Base-by-base conservation (phyloP, 305 asterid species). In the Solanum hybrid region DNA sequence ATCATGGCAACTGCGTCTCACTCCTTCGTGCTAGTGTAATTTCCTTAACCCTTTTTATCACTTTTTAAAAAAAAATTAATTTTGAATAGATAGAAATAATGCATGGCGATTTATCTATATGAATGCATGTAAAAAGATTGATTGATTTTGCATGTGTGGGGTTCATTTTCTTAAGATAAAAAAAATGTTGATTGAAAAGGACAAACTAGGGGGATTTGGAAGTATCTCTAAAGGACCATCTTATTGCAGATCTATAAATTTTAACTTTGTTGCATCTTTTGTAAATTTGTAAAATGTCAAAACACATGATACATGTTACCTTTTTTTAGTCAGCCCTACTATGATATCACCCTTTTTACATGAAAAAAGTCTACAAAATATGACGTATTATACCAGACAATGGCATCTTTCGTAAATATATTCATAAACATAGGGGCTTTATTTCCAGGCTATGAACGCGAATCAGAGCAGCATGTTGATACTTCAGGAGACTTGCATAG, bases 401-500 rank as follows among this genome's bases (percentile, higher is more conserved):
- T 85, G 88, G 88, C 88, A 57, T 1, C 11, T 3, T 57, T 11
- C 13, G 88, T 85, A 85, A 85, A 57, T 51, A 10, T 1, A 17
- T 51, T 51, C 20, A 84, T 31, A 5, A 20, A 1, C 1, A 5
- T 4, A 33, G 4, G 81, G 85, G 72, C 11, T 20, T 20, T 61
- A 20, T 61, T 20, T 17, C 81, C 91, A 97, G 99, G 96, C 98
- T 2, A 91, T 94, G 92, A 95, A 92, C 92, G 68, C 97, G 1
- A 94, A 92, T 93, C 99, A 96, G 93, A 96, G 97, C 90, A 96
- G 97, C 91, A 97, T 97, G 98, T 92, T 97, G 90, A 96, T 97
- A 88, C 98, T 97, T 17, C 99, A 97, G 91, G 99, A 97, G 91
- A 97, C 99, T 0, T 93, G 99, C 94, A 94, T 93, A 79, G 99